Evolutionary conservation across 1,284 basidiomycete species (phyloP).

Genomic region (Takashimella tepidaria): DNA sequence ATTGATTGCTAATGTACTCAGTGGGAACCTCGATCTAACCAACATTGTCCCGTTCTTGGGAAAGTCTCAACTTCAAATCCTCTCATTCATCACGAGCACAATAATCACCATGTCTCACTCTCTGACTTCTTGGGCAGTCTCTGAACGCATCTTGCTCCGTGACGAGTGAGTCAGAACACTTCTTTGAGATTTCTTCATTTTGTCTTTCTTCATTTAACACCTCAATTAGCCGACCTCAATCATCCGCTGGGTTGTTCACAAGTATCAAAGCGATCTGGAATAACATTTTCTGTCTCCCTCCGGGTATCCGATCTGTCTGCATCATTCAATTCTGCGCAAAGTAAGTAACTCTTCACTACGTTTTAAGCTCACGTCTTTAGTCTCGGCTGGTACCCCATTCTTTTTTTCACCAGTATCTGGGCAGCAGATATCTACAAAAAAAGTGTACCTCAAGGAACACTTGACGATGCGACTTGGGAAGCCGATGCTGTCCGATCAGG

Average conservation of each 20-base stretch:
- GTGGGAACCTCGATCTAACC: constrained; percentile 68
- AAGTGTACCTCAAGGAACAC: constrained; percentile 32
- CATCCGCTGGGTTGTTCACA: constrained; percentile 28
- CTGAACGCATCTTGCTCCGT: constrained; percentile 67
- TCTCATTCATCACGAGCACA: constrained; percentile 51
- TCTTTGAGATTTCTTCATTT: too few species aligned
- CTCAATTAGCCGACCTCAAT: constrained; percentile 38
- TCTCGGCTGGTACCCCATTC: constrained; percentile 81
- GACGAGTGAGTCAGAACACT: constrained; percentile 49
- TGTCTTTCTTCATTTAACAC: too few species aligned
- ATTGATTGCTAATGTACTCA: constrained; percentile 19
- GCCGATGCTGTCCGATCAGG: constrained; percentile 73
- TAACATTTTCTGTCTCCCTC: constrained; percentile 64
- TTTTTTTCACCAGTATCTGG: constrained; percentile 84
- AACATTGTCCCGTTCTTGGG: constrained; percentile 58
- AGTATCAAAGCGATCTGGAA: constrained; percentile 55
- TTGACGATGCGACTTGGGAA: constrained; percentile 50
- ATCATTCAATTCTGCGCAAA: constrained; percentile 72
- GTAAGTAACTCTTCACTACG: constrained; percentile 54
- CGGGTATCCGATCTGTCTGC: constrained; percentile 68
- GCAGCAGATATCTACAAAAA: constrained; percentile 77
- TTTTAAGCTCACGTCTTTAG: constrained; percentile 40
- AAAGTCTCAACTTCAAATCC: constrained; percentile 69
- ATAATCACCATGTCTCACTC: constrained; percentile 50
- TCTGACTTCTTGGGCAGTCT: constrained; percentile 61